Base-by-base conservation (phyloP, 768 basidiomycete species). In the Ramaria sp. region DNA sequence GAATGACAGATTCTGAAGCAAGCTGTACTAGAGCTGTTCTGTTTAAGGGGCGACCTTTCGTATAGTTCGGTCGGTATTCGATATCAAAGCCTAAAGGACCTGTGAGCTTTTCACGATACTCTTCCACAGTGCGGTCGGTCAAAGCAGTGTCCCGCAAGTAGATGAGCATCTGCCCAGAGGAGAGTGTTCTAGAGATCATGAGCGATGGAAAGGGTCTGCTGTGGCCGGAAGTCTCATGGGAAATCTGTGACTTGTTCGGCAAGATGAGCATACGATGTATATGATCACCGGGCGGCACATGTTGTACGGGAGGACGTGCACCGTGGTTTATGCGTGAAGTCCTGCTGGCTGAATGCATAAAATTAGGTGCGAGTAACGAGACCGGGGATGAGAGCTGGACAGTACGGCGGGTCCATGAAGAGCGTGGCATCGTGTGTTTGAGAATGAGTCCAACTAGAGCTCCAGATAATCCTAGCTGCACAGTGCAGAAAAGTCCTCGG, bases 11-110 rank as follows among this genome's bases (percentile, higher is more conserved):
- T 3, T 69, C 63, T 60, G 73, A 80, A 1, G 86, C 83, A 17
- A 91, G 75, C 65, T 91, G 88, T 3, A 91, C 74, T 22, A 91
- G 74, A 2, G 89, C 81, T 19, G 87, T 82, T 22, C 76, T 84
- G 64, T 90, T 86, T 67, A 83, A 78, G 27, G 69, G 63, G 24
- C 68, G 64, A 19, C 83, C 80, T 64, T 79, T 82, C 47, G 61
- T 60, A 62, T 69, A 81, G 19, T 64, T 79, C 0, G 89, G 89
- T 59, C 76, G 80, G 88, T 89, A 91, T 68, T 91, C 89, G 38
- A 88, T 72, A 64, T 91, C 89, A 60, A 91, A 82, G 27, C 89
- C 89, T 51, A 78, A 42, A 13, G 12, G 59, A 45, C 17, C 27
- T 17, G n/a, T 22, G 38, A 53, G 33, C 11, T 33, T 30, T 10